A percentile compares a stretch with the other conserved stretches of the same genome.
phyloP scores from a whole-genome alignment of 116 monocot genomes.

The Phalaenopsis hybrid region DNA sequence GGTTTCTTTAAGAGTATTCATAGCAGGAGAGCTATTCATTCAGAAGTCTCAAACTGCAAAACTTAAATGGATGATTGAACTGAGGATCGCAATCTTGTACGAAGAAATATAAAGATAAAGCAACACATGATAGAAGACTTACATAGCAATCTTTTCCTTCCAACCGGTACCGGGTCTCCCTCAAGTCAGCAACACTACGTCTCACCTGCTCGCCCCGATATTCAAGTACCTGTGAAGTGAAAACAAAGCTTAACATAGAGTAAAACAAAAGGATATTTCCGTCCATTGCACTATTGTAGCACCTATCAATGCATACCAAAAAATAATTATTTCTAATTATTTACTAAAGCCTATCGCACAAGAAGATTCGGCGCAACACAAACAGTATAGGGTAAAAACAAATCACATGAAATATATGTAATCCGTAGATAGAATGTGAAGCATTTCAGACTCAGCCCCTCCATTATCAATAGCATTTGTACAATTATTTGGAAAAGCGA shows the following conservation, averaged over 20 bases:
- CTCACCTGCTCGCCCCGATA: conserved; percentile 85
- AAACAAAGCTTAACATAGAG: not conserved
- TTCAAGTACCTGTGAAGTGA: conserved; percentile 50
- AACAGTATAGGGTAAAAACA: not conserved
- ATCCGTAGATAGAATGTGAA: no score
- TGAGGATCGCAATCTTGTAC: no score
- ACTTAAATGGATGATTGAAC: no score
- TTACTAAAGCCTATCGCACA: not conserved
- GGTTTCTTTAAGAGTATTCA: no score
- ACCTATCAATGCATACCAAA: no score
- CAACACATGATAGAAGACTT: conserved; percentile 17
- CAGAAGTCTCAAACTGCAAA: no score
- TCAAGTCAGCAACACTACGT: conserved; percentile 77
- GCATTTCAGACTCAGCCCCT: no score
- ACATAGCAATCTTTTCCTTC: conserved; percentile 90
- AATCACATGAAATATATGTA: no score
- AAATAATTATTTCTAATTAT: not conserved
- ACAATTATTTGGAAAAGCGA: not conserved
- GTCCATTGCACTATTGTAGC: no score
- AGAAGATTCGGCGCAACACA: not conserved
- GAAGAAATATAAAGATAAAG: not conserved
- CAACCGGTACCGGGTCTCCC: conserved; percentile 59
- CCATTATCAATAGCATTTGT: not conserved
- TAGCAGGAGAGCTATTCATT: no score
- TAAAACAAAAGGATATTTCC: no score